Conservation (phyloP, 2,329 filamentous ascomycete species). For the Trichoderma sp. region DNA sequence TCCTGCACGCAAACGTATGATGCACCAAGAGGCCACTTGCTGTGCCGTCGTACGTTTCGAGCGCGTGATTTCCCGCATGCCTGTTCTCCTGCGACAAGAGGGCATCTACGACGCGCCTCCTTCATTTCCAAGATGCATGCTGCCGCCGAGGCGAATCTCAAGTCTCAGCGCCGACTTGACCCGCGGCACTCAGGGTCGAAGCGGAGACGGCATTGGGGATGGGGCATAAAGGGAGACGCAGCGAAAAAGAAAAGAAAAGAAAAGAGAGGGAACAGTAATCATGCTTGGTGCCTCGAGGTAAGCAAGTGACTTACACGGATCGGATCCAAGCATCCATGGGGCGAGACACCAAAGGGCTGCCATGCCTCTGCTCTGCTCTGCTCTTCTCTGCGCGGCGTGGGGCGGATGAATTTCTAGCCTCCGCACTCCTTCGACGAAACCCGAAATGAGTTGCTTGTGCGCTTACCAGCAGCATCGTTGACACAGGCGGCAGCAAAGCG, state of each 20-base stretch:
- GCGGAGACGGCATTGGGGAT: background rate
- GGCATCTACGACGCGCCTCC: conserved; percentile 9
- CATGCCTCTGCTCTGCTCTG: background rate
- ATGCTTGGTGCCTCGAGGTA: background rate
- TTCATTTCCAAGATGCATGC: conserved; percentile 11
- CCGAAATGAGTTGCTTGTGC: conserved; percentile 4
- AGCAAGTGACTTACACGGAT: conserved; percentile 1
- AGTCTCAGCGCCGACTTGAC: background rate
- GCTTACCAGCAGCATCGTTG: conserved; percentile 4
- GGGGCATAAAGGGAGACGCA: background rate
- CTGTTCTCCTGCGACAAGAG: conserved; percentile 5
- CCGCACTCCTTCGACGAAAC: background rate
- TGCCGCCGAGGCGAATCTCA: background rate
- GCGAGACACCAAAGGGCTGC: background rate
- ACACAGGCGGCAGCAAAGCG: background rate
- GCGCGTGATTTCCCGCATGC: conserved; percentile 16
- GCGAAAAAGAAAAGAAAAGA: background rate
- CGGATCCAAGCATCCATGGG: background rate
- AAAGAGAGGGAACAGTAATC: background rate
- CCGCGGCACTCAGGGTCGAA: background rate
- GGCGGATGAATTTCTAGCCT: conserved; percentile 11
- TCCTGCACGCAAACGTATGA: conserved; percentile 2
- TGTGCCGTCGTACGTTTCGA: conserved; percentile 12
- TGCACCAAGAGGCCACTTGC: background rate
- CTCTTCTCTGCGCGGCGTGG: background rate